Conservation (phyloP, 805 yeast genomes). For the Candida tammaniensis region DNA sequence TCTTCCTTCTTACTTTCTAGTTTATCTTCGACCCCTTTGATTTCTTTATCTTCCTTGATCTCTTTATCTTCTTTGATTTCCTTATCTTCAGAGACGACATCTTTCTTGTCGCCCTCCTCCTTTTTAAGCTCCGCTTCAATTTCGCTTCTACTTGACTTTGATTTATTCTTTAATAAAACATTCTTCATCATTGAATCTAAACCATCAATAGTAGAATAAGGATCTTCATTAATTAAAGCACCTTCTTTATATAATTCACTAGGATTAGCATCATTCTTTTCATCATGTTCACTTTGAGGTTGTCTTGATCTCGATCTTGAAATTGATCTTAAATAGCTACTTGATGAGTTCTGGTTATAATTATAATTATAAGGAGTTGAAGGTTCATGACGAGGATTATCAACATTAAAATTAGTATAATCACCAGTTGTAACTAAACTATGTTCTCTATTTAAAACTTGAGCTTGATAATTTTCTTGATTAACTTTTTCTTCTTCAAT, state of each 20-base stretch:
- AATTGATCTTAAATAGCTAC: conserved; percentile 60
- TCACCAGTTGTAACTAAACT: conserved; percentile 46
- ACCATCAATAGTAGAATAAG: conserved; percentile 44
- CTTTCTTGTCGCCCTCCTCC: background rate
- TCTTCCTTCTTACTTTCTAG: background rate
- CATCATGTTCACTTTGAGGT: conserved; percentile 18
- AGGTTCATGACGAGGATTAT: conserved; percentile 37
- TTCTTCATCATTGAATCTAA: conserved; percentile 41
- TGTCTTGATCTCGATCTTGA: conserved; percentile 63
- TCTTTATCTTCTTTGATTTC: background rate
- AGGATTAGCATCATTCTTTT: conserved; percentile 30
- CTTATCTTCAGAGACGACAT: background rate
- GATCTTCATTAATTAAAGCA: conserved; percentile 51
- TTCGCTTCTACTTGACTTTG: background rate
- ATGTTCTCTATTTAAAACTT: conserved; percentile 25
- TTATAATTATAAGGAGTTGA: conserved; percentile 59
- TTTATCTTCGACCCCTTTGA: conserved; percentile 1
- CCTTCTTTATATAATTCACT: conserved; percentile 53
- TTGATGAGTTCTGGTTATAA: conserved; percentile 44
- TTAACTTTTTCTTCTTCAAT: conserved; percentile 29
- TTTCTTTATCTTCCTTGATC: background rate
- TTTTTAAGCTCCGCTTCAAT: background rate
- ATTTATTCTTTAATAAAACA: conserved; percentile 7
- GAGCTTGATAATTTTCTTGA: conserved; percentile 15
- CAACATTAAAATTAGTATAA: conserved; percentile 44